Evolutionary conservation across 805 yeast genomes (phyloP).

Genomic region (Starmerella powellii): DNA sequence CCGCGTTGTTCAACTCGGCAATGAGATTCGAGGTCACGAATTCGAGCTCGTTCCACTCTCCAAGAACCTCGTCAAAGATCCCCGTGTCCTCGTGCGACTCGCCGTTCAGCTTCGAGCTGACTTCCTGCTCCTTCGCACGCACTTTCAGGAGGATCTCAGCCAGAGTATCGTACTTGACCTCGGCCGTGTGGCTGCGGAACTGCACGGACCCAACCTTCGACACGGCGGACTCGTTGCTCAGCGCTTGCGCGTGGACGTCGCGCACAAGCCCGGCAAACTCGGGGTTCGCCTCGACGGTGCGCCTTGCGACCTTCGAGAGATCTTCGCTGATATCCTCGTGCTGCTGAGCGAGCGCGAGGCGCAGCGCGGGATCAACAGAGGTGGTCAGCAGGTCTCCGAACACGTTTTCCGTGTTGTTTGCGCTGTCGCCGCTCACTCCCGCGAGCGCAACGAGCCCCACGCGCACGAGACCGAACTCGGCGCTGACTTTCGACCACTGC

Average conservation of each 20-base stretch:
- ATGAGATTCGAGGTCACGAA: slow-evolving; percentile 23
- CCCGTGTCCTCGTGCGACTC: slow-evolving; percentile 1
- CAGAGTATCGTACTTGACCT: slow-evolving; percentile 56
- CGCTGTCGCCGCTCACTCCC: slow-evolving; percentile 19
- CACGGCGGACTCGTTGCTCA: slow-evolving; percentile 18
- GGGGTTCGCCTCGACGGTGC: slow-evolving; percentile 37
- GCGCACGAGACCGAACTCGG: slow-evolving; percentile 47
- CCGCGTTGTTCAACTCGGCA: slow-evolving; percentile 26
- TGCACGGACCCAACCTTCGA: slow-evolving; percentile 27
- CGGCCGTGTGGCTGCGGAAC: slow-evolving; percentile 54
- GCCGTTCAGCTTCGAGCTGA: slow-evolving; percentile 9
- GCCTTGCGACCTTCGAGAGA: slow-evolving; percentile 31
- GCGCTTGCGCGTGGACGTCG: slow-evolving; percentile 32
- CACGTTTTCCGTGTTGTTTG: slow-evolving; percentile 26
- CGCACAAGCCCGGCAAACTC: slow-evolving; percentile 30
- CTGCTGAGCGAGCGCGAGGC: slow-evolving; percentile 40
- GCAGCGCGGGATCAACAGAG: slow-evolving; percentile 54
- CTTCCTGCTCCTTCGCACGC: slow-evolving; percentile 18
- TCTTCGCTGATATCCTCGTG: slow-evolving; percentile 30
- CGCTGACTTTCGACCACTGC: slow-evolving; percentile 44
- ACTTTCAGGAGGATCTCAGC: slow-evolving; percentile 35
- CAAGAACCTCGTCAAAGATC: slow-evolving; percentile 27
- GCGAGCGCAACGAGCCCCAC: slow-evolving; percentile 45
- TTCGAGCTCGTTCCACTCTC: slow-evolving; percentile 12
- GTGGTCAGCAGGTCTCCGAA: slow-evolving; percentile 47